A percentile compares a stretch with the other conserved stretches of the same genome.
Conservation (phyloP, 805 yeast species). For the Candida wancherniae region DNA sequence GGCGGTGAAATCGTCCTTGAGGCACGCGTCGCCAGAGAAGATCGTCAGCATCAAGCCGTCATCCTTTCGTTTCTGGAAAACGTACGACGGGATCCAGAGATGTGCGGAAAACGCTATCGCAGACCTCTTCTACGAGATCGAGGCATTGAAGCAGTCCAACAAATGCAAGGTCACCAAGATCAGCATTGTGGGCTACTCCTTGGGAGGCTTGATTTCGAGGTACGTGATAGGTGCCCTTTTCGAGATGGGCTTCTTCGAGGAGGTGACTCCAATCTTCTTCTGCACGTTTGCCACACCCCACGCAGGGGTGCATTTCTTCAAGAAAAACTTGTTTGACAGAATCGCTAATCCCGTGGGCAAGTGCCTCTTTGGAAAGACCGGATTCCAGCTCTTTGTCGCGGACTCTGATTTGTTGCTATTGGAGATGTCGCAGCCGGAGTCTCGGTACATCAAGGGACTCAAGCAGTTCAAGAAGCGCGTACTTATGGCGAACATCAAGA, state of each 20-base stretch:
- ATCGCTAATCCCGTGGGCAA: constrained; percentile 31
- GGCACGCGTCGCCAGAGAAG: constrained; percentile 22
- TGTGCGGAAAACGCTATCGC: constrained; percentile 32
- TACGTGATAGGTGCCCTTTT: constrained; percentile 72
- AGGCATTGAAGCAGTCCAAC: constrained; percentile 28
- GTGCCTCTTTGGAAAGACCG: constrained; percentile 34
- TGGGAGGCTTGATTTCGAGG: constrained; percentile 83
- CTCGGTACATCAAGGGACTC: constrained; percentile 52
- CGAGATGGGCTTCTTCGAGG: constrained; percentile 47
- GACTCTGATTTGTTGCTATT: constrained; percentile 44
- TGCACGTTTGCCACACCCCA: constrained; percentile 53
- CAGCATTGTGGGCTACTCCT: constrained; percentile 80
- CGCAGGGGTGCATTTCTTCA: constrained; percentile 49
- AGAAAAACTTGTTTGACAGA: constrained; percentile 27
- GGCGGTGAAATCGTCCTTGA: constrained; percentile 35
- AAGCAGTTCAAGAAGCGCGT: constrained; percentile 51
- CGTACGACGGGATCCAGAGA: constrained; percentile 38
- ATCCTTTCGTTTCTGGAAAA: constrained; percentile 39
- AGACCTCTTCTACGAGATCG: constrained; percentile 39
- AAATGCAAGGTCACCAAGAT: constrained; percentile 49
- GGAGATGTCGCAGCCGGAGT: constrained; percentile 49
- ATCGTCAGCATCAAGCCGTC: constrained; percentile 36
- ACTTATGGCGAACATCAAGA: constrained; percentile 67
- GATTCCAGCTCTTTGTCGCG: constrained; percentile 30
- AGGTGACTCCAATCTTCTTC: constrained; percentile 53